Conservation (phyloP, 345 rosid genomes). For the Aurinia saxatilis region DNA sequence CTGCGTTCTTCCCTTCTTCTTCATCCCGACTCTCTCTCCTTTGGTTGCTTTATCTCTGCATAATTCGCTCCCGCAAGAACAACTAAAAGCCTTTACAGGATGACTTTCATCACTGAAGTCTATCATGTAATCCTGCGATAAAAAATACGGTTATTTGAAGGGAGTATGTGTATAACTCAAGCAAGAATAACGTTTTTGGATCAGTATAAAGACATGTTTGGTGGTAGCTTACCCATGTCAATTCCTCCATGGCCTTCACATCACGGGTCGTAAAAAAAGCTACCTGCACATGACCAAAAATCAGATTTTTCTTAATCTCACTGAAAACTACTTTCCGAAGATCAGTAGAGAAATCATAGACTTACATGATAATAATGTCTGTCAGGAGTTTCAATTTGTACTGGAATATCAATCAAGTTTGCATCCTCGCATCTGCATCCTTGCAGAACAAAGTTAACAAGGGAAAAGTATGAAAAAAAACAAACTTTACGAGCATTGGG, state of each 20-base stretch:
- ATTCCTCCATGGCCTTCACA: constrained; percentile 68
- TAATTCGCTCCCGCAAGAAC: constrained; percentile 55
- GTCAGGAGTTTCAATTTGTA: constrained; percentile 80
- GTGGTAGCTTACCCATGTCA: constrained; percentile 65
- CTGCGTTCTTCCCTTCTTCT: no score
- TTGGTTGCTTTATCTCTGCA: constrained; percentile 47
- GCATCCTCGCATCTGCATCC: constrained; percentile 85
- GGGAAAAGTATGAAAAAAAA: background rate
- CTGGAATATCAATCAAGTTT: constrained; percentile 83
- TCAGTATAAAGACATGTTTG: background rate
- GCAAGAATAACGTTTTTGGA: background rate
- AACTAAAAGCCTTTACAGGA: constrained; percentile 72
- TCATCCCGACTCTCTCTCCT: background rate
- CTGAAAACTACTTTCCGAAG: background rate
- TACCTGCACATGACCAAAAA: constrained; percentile 42
- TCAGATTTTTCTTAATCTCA: constrained; percentile 10
- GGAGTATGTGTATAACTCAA: background rate
- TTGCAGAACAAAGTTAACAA: background rate
- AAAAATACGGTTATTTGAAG: background rate
- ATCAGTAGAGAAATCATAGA: background rate
- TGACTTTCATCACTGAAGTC: constrained; percentile 61
- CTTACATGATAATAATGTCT: constrained; percentile 86
- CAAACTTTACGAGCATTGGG: background rate
- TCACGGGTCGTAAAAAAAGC: constrained; percentile 76
- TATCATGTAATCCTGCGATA: constrained; percentile 70